phyloP scores from a whole-genome alignment of 164 flowering plant genomes.

The Vitis rupestris region DNA sequence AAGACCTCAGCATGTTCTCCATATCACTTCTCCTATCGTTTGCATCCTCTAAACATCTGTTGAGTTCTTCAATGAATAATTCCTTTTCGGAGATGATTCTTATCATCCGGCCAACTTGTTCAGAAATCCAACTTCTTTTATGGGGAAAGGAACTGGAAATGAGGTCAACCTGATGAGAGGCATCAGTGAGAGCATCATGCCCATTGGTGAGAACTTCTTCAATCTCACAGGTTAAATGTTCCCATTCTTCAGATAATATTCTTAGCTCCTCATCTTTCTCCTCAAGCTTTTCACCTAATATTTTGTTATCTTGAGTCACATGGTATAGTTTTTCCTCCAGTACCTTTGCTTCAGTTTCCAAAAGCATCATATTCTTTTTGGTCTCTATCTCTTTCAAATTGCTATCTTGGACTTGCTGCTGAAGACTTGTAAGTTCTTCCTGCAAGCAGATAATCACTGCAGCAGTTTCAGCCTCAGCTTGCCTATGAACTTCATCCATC shows the following conservation, averaged over 20 bases:
- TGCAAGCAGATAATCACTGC: conserved; percentile 92
- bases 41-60: conserved; percentile 66
- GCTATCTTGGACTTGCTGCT: conserved; percentile 62
- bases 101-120: conserved; percentile 55
- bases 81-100: conserved; percentile 67
- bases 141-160: conserved; percentile 55
- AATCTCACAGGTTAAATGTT: conserved; percentile 50
- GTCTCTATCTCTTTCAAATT: conserved; percentile 50
- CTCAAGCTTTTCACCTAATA: conserved; percentile 36
- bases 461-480: conserved; percentile 96
- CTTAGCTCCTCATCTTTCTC: conserved; percentile 51
- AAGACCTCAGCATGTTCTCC: conserved; percentile 80
- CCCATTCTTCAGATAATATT: conserved; percentile 63
- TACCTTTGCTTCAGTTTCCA: conserved; percentile 49
- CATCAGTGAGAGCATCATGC: conserved; percentile 55
- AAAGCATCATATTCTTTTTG: conserved; percentile 25
- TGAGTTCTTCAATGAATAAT: conserved; percentile 65
- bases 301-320: conserved; percentile 42
- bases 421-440: conserved; percentile 78
- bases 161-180: conserved; percentile 52
- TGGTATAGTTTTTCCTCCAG: conserved; percentile 34
- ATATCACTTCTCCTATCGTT: conserved; percentile 51
- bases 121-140: conserved; percentile 58
- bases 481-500: conserved; percentile 76
- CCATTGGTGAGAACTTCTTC: conserved; percentile 71